Evolutionary conservation across 2,329 filamentous ascomycete genomes (phyloP), one percentile per base, ranked within the genome.

Genomic region (Neocatenulostroma microsporum): DNA sequence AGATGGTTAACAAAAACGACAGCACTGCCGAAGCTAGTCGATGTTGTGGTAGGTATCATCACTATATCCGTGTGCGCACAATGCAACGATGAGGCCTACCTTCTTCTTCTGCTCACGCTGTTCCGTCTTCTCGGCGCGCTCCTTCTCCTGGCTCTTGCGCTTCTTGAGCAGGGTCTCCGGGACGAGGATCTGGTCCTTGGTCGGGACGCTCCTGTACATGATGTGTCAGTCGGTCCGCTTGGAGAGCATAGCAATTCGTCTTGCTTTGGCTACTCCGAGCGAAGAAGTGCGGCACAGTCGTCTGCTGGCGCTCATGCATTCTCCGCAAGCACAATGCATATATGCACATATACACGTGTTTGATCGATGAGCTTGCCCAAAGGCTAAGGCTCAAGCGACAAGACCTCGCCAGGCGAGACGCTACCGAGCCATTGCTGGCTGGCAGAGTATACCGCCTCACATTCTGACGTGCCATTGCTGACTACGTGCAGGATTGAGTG

Each of bases 101-200:
- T 80, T 84, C 77, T 94, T 84, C 70, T 87, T 77, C 53, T 83
- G 76, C 43, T 58, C 55, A 33, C 55, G 55, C 44, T 55, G 42
- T 45, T 52, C 47, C 55, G 76, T 69, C 66, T 81, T 82, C 72
- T 89, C 84, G 68, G 91, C 88, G 68, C 88, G 84, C 67, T 88
- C 87, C 81, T 95, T 94, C 81, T 98, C 91, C 75, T 95, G 89
- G 69, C 80, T 86, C 87, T 98, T 98, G 76, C 91, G 85, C 86
- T 98, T 98, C 84, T 98, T 98, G 70, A 98, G 80, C 63, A 98
- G 85, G 61, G 91, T 98, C 85, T 98, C 91, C 58, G 91, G 91
- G 66, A 96, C 86, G 68, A 96, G 77, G 68, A 98, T 80, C 69
- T 96, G 84, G 69, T 95, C 85, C 70, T 88, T 73, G 69, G 87